phyloP scores from a whole-genome alignment of 2,329 filamentous ascomycete species.

The Pseudogymnoascus sp. region DNA sequence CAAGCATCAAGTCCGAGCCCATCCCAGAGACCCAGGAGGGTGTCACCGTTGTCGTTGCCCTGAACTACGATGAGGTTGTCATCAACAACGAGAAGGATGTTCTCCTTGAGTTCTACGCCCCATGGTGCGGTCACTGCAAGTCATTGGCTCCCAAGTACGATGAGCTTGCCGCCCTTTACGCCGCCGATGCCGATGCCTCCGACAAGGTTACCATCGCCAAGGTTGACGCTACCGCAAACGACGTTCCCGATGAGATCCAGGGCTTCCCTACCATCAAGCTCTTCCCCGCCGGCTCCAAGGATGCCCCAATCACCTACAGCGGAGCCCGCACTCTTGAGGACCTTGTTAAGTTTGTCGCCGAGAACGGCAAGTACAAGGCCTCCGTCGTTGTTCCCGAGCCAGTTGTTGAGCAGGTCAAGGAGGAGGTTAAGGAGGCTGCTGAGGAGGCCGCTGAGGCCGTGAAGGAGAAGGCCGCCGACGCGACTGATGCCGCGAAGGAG shows the following conservation, averaged over 20 bases:
- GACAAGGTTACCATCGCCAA: constrained; percentile 89
- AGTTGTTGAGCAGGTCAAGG: constrained; percentile 42
- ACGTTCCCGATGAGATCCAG: constrained; percentile 91
- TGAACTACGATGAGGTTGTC: constrained; percentile 87
- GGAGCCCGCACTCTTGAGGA: constrained; percentile 87
- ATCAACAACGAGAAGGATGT: constrained; percentile 95
- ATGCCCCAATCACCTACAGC: constrained; percentile 73
- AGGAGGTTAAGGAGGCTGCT: constrained; percentile 32
- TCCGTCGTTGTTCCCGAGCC: constrained; percentile 53
- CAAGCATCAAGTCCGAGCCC: constrained; percentile 97
- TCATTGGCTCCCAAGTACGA: constrained; percentile 95
- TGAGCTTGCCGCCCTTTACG: constrained; percentile 72
- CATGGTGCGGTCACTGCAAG: constrained; percentile 99
- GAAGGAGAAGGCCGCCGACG: constrained; percentile 38
- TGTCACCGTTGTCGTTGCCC: constrained; percentile 81
- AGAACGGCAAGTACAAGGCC: constrained; percentile 86
- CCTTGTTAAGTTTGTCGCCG: constrained; percentile 82
- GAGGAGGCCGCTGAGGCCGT: constrained; percentile 40
- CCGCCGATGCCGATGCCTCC: constrained; percentile 66
- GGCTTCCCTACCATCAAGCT: constrained; percentile 99
- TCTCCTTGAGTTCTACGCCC: constrained; percentile 95
- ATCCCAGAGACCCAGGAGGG: constrained; percentile 91
- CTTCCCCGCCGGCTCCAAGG: constrained; percentile 85
- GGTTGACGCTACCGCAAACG: constrained; percentile 93
- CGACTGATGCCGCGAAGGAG: constrained; percentile 33